Evolutionary conservation across 2,329 filamentous ascomycete species (phyloP).

Genomic region (Thelonectria discophora): DNA sequence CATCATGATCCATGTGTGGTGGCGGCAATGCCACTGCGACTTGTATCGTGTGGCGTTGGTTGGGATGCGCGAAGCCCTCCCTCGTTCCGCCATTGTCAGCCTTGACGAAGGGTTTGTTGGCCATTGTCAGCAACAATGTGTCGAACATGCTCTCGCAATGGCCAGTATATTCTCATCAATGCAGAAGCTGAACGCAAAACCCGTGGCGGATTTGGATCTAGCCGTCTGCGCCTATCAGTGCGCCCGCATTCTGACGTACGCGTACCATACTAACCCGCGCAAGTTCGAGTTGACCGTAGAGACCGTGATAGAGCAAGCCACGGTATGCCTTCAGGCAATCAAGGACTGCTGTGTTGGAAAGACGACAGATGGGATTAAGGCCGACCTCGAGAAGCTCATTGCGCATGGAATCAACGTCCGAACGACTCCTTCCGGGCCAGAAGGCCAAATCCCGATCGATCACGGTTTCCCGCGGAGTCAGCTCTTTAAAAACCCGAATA

Average conservation of each 20-base stretch:
- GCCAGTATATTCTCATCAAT: slow-evolving; percentile 63
- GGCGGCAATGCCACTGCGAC: slow-evolving; percentile 67
- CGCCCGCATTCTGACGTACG: slow-evolving; percentile 61
- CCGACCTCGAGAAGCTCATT: slow-evolving; percentile 63
- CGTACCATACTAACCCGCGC: slow-evolving; percentile 55
- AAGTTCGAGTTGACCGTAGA: slow-evolving; percentile 57
- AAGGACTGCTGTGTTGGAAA: slow-evolving; percentile 61
- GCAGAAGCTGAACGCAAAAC: slow-evolving; percentile 60
- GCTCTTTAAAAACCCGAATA: slow-evolving; percentile 37
- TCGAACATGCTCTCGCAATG: slow-evolving; percentile 64
- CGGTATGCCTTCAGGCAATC: slow-evolving; percentile 61
- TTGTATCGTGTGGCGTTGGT: slow-evolving; percentile 63
- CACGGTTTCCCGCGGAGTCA: slow-evolving; percentile 37
- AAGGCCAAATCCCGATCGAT: slow-evolving; percentile 30
- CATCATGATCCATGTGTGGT: slow-evolving; percentile 68
- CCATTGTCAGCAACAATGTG: slow-evolving; percentile 60
- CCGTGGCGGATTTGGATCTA: slow-evolving; percentile 64
- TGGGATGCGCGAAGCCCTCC: slow-evolving; percentile 61
- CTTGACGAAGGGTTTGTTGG: slow-evolving; percentile 60
- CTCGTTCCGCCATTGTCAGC: slow-evolving; percentile 53
- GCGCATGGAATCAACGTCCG: slow-evolving; percentile 51
- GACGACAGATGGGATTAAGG: slow-evolving; percentile 57
- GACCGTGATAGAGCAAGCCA: slow-evolving; percentile 58
- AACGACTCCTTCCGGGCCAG: slow-evolving; percentile 33
- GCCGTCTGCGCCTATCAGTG: slow-evolving; percentile 66